phyloP scores from a whole-genome alignment of 2,329 filamentous ascomycete species.

The Ophiostoma sp. region DNA sequence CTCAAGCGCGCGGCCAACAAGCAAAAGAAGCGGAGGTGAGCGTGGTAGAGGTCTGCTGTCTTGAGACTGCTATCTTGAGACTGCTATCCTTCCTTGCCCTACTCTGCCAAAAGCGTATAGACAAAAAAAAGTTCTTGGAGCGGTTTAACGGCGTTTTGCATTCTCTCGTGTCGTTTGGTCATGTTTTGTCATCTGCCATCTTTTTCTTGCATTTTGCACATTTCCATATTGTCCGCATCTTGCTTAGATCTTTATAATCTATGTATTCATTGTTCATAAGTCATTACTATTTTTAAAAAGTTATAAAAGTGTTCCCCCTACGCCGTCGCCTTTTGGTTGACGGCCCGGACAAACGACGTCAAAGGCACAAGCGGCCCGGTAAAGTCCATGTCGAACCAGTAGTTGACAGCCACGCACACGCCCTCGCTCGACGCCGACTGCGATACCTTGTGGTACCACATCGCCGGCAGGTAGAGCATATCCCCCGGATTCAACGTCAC shows the following conservation, averaged over 20 bases:
- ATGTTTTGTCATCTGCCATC: not conserved
- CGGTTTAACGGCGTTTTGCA: slow-evolving; percentile 18
- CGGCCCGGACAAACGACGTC: slow-evolving; percentile 49
- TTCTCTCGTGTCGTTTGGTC: not conserved
- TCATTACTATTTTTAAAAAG: not conserved
- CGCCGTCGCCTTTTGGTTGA: slow-evolving; percentile 20
- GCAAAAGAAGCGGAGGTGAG: slow-evolving; percentile 38
- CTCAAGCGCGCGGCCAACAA: slow-evolving; percentile 74
- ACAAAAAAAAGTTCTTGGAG: slow-evolving; percentile 11
- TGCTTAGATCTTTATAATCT: not conserved
- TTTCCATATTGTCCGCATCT: not conserved
- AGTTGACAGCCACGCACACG: slow-evolving; percentile 74
- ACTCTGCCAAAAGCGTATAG: slow-evolving; percentile 9
- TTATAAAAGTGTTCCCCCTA: not conserved
- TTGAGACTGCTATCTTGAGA: too few species aligned
- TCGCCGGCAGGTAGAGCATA: slow-evolving; percentile 74
- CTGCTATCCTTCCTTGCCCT: too few species aligned
- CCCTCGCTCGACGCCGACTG: slow-evolving; percentile 64
- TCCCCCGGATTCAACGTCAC: slow-evolving; percentile 68
- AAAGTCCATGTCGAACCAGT: slow-evolving; percentile 84
- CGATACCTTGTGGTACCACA: slow-evolving; percentile 82
- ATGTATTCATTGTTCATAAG: not conserved
- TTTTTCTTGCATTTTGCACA: not conserved
- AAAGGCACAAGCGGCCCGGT: slow-evolving; percentile 61
- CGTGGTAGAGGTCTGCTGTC: not conserved